Percentiles rank a stretch among this genome's conserved stretches.
Conservation (phyloP, 768 basidiomycete species). For the Cystofilobasidium macerans region DNA sequence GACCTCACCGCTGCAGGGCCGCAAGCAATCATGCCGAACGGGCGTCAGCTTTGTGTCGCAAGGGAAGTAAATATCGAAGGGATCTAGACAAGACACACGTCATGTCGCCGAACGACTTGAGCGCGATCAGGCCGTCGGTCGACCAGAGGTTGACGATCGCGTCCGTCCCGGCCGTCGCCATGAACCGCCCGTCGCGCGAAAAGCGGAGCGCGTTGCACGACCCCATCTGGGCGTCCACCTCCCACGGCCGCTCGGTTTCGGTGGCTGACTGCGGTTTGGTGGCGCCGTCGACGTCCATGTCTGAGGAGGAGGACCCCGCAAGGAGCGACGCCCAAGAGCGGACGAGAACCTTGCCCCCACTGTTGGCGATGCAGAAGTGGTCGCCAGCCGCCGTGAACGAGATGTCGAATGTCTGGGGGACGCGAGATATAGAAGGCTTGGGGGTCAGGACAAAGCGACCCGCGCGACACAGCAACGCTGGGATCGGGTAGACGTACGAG, state of each 20-base stretch:
- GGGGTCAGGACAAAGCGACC: no score
- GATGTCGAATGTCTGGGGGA: constrained; percentile 10
- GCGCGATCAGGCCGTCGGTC: constrained; percentile 9
- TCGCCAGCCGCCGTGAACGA: constrained; percentile 13
- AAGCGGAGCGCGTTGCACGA: background rate
- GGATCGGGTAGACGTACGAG: background rate
- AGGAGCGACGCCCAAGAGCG: constrained; percentile 16
- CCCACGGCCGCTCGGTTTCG: background rate
- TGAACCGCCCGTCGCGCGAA: background rate
- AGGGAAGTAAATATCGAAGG: no score
- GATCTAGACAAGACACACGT: background rate
- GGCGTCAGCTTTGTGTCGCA: no score
- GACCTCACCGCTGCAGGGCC: constrained; percentile 12
- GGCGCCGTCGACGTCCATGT: background rate
- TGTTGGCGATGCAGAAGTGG: constrained; percentile 3
- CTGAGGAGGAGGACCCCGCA: background rate
- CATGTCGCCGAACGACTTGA: constrained; percentile 20
- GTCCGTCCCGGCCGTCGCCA: constrained; percentile 14
- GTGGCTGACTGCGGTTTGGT: background rate
- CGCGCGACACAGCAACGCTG: background rate
- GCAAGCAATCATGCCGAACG: background rate
- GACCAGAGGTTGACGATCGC: constrained; percentile 22
- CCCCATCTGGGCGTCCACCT: constrained; percentile 3
- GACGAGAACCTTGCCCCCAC: constrained; percentile 1
- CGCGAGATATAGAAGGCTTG: no score